Base-by-base conservation (phyloP, 352 stramenopile species). In the Peronospora destructor region DNA sequence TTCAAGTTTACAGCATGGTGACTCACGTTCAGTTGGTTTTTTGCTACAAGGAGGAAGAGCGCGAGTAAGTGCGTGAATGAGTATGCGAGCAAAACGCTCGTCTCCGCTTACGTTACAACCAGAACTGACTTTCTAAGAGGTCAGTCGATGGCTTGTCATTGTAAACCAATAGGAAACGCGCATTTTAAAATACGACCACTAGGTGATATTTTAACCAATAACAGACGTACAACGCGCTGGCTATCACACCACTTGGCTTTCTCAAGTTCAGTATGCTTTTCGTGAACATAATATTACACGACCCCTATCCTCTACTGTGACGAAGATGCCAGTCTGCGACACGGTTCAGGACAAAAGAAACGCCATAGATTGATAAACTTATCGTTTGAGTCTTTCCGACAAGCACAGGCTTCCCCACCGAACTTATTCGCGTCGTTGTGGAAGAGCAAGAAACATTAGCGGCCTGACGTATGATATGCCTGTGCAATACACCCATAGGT, bases 81-180 rank as follows among this genome's bases (percentile, higher is more conserved):
- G 33, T 47, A 33, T 19, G 30, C 33, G 5, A 51, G 29, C 44
- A 30, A 26, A 37, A 44, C 35, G 35, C 36, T 53, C 46, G 53
- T 60, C 48, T 56, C 41, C 44, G 44, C 55, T 68, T 16, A 33
- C 36, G 29, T 59, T 46, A 72, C 81, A 84, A 84, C 62, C 68
- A 74, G 70, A 80, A 84, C 73, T 82, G 68, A 79, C 70, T 84
- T 48, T 12, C 33, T 26, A 36, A 30, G 17, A 26, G 50, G 45
- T 62, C 50, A 58, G 41, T 53, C 41, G 36, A 26, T 26, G 23
- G 19, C 41, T 9, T 33, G 34, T 5, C 12, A 0, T 16, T 53
- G 42, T 49, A 10, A 16, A 32, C 52, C 52, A 60, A 53, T 54
- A 6, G 28, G n/a, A 19, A 10, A n/a, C 3, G n/a, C 11, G 40